A percentile compares a stretch with the other conserved stretches of the same genome.
phyloP scores from a whole-genome alignment of 2,329 filamentous ascomycete species.

The Monosporascus sp. region DNA sequence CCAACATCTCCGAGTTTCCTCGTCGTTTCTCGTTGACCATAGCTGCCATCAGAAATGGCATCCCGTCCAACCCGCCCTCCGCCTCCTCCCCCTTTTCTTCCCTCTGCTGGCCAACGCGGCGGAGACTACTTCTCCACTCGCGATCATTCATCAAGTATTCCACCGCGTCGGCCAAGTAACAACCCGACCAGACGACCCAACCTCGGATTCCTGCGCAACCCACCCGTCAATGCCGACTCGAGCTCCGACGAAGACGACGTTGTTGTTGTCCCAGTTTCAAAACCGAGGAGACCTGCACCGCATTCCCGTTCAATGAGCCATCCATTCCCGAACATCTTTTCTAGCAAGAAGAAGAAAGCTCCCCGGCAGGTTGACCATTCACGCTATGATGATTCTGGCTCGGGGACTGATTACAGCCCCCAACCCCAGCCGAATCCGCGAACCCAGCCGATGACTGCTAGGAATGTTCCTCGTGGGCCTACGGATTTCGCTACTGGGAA shows the following conservation, averaged over 20 bases:
- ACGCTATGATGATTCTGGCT: conserved; percentile 35
- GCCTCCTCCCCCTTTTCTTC: not conserved
- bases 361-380: conserved; percentile 27
- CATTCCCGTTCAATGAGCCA: conserved; percentile 72
- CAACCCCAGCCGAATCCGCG: conserved; percentile 21
- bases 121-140: not conserved
- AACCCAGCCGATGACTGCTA: conserved; percentile 24
- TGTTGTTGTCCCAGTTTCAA: conserved; percentile 10
- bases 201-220: conserved; percentile 14
- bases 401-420: conserved; percentile 34
- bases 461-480: conserved; percentile 19
- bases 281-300: conserved; percentile 18
- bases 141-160: not conserved
- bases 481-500: conserved; percentile 60
- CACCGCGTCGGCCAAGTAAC: conserved; percentile 15
- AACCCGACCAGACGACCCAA: conserved; percentile 18
- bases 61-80: not conserved
- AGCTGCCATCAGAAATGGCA: not conserved
- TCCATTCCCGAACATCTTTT: conserved; percentile 69
- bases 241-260: conserved; percentile 33
- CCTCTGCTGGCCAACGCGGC: not conserved
- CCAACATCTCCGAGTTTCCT: not conserved
- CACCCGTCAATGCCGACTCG: conserved; percentile 28
- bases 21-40: not conserved
- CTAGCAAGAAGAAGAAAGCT: conserved; percentile 51